Conservation (phyloP, 2,329 filamentous ascomycete species). For the Fusarium sororula region DNA sequence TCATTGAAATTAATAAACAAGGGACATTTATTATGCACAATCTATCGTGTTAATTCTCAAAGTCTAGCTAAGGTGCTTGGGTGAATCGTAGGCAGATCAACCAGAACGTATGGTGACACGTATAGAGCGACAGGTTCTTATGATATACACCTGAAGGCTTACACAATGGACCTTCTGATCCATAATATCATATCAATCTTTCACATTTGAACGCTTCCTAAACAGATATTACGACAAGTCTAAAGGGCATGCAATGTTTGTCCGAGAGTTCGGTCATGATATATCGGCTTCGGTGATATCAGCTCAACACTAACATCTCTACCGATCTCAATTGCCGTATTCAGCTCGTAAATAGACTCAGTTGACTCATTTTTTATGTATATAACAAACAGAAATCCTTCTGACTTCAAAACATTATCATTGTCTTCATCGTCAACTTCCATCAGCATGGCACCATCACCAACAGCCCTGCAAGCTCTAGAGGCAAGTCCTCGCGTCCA, state of each 20-base stretch:
- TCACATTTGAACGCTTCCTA: neutral
- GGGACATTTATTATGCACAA: too few species aligned
- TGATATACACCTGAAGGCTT: neutral
- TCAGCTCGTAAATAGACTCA: neutral
- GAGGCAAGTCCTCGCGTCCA: slow-evolving; percentile 40
- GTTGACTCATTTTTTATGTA: neutral
- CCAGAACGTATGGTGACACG: neutral
- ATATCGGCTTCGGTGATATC: slow-evolving; percentile 29
- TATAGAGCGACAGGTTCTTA: neutral
- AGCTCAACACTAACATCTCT: neutral
- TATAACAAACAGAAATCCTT: neutral
- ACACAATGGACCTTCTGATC: too few species aligned
- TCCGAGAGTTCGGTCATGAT: neutral
- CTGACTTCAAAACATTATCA: too few species aligned
- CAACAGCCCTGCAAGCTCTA: slow-evolving; percentile 35
- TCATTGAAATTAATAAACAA: too few species aligned
- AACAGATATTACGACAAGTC: neutral
- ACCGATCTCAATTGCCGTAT: neutral
- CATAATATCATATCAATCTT: neutral
- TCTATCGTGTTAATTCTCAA: too few species aligned
- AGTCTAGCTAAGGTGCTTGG: neutral
- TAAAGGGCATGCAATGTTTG: neutral
- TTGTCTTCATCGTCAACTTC: neutral
- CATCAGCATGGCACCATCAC: slow-evolving; percentile 22
- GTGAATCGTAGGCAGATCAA: neutral